phyloP scores from a whole-genome alignment of 1,139 yeast genomes.

The Sugiyamaella xylanicola region DNA sequence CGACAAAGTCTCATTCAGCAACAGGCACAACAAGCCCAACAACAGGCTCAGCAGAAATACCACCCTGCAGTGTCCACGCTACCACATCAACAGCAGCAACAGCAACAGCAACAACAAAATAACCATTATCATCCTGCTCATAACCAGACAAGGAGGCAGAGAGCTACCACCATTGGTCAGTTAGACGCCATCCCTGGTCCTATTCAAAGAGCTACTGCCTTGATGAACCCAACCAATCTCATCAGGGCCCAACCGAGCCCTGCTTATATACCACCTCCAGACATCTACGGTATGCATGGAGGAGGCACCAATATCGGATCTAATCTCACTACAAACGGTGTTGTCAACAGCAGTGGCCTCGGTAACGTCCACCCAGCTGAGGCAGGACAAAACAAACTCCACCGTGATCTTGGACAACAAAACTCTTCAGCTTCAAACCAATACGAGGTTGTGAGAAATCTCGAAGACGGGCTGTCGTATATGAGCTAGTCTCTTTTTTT shows the following conservation, averaged over 20 bases:
- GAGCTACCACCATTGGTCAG: constrained; percentile 48
- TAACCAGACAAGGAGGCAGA: constrained; percentile 36
- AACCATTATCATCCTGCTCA: background rate
- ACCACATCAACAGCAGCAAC: constrained; percentile 15
- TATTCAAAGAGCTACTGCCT: constrained; percentile 47
- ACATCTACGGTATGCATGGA: constrained; percentile 31
- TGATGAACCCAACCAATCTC: constrained; percentile 44
- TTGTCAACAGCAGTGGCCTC: background rate
- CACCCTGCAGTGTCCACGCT: constrained; percentile 15
- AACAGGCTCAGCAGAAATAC: constrained; percentile 19
- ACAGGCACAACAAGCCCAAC: constrained; percentile 19
- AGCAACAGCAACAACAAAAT: constrained; percentile 11
- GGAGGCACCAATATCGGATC: constrained; percentile 18
- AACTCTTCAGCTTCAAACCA: constrained; percentile 11
- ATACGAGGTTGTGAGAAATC: constrained; percentile 38
- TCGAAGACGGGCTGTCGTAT: constrained; percentile 39
- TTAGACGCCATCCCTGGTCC: constrained; percentile 46
- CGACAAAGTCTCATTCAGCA: constrained; percentile 15
- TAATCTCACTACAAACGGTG: background rate
- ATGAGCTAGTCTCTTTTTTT: constrained; percentile 13
- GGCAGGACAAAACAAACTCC: constrained; percentile 16
- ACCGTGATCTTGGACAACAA: constrained; percentile 7
- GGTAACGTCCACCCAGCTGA: constrained; percentile 8
- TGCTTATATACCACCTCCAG: constrained; percentile 48
- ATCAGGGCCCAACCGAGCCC: constrained; percentile 47